Percentiles rank a stretch among this genome's conserved stretches.
phyloP scores from a whole-genome alignment of 2,329 filamentous ascomycete genomes.

The Kalmusia sp. region DNA sequence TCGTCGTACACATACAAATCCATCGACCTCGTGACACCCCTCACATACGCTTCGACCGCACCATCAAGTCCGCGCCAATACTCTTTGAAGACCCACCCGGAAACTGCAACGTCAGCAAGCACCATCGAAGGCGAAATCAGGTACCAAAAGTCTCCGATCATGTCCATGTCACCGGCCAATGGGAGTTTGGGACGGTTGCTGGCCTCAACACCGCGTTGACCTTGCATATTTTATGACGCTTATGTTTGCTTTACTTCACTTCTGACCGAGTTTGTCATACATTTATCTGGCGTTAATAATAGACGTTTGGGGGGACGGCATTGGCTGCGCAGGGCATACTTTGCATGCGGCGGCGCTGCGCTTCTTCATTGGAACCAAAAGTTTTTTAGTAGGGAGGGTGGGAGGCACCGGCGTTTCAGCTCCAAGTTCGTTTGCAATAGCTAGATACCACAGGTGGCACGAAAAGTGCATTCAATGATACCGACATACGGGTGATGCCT shows the following conservation, averaged over 20 bases:
- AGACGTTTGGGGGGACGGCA: not conserved
- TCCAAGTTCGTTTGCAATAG: not conserved
- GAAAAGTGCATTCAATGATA: not conserved
- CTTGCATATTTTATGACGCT: no score
- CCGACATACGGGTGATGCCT: not conserved
- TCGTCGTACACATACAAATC: slow-evolving; percentile 49
- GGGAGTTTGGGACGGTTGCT: slow-evolving; percentile 48
- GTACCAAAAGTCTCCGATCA: slow-evolving; percentile 45
- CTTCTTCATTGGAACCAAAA: no score
- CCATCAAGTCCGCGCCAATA: slow-evolving; percentile 44
- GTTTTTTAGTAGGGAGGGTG: not conserved
- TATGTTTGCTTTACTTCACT: no score
- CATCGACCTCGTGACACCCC: slow-evolving; percentile 54
- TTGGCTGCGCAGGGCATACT: not conserved
- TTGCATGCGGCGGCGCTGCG: no score
- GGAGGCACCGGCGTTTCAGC: not conserved
- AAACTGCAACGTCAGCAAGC: slow-evolving; percentile 41
- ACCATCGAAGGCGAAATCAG: slow-evolving; percentile 46
- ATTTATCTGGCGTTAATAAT: not conserved
- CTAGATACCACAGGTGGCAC: not conserved
- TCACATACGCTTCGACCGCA: slow-evolving; percentile 34
- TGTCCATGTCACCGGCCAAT: slow-evolving; percentile 41
- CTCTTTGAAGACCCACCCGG: slow-evolving; percentile 41
- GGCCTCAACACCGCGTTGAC: slow-evolving; percentile 30
- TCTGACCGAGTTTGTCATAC: not conserved